phyloP scores from a whole-genome alignment of 2,329 filamentous ascomycete species.

The Fusarium sp. region DNA sequence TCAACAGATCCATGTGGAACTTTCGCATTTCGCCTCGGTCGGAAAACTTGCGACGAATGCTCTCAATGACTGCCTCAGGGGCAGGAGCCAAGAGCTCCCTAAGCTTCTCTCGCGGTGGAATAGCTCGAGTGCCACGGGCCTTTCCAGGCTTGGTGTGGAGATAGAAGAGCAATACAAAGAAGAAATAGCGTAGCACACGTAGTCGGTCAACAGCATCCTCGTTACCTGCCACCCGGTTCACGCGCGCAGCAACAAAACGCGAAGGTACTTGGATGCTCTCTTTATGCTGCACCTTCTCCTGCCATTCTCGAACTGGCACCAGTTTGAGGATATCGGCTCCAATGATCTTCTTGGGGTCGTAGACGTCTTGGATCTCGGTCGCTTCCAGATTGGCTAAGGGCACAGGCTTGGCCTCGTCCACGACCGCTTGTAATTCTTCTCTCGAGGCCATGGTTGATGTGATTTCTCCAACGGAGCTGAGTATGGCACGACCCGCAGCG shows the following conservation, averaged over 20 bases:
- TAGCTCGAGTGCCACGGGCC: conserved; percentile 61
- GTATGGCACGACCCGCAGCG: conserved; percentile 69
- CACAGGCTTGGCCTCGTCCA: conserved; percentile 78
- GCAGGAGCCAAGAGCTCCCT: conserved; percentile 68
- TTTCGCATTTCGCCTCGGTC: conserved; percentile 74
- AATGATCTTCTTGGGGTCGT: conserved; percentile 75
- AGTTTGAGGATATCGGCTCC: conserved; percentile 75
- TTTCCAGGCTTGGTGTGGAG: conserved; percentile 61
- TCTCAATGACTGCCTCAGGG: conserved; percentile 73
- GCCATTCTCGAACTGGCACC: conserved; percentile 80
- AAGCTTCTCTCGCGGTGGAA: conserved; percentile 75
- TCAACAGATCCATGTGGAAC: conserved; percentile 78
- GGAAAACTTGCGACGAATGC: conserved; percentile 77
- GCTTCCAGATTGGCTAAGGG: conserved; percentile 78
- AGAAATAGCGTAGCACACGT: conserved; percentile 71
- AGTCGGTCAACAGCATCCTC: conserved; percentile 67
- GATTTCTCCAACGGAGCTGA: conserved; percentile 72
- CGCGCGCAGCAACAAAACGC: conserved; percentile 74
- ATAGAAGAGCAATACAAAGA: conserved; percentile 69
- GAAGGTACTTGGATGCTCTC: conserved; percentile 70
- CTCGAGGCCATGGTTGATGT: conserved; percentile 76
- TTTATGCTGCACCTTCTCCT: conserved; percentile 72
- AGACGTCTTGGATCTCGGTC: conserved; percentile 77
- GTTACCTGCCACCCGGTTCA: conserved; percentile 67
- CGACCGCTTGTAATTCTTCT: conserved; percentile 73